Evolutionary conservation across 2,329 filamentous ascomycete species (phyloP).

Genomic region (Exophiala xenobiotica): DNA sequence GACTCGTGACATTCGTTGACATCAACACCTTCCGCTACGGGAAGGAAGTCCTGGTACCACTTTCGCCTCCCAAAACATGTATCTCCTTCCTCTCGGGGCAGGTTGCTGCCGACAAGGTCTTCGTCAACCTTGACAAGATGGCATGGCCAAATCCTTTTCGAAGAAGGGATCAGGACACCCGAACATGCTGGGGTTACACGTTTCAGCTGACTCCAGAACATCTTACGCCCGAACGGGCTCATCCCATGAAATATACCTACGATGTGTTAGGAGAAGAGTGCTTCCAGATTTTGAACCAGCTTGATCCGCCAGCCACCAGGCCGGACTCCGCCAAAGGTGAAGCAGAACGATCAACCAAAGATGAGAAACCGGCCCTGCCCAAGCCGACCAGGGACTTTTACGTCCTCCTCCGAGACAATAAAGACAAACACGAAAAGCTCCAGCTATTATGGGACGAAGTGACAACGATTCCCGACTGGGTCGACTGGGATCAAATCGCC

Average conservation of each 20-base stretch:
- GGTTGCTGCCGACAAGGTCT: not conserved
- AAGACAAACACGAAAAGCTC: slow-evolving; percentile 56
- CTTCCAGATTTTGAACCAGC: slow-evolving; percentile 61
- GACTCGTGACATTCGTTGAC: slow-evolving; percentile 12
- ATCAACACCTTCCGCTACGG: slow-evolving; percentile 8
- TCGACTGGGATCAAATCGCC: slow-evolving; percentile 73
- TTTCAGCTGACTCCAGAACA: slow-evolving; percentile 70
- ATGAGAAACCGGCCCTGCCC: not conserved
- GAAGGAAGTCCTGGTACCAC: not conserved
- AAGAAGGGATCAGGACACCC: slow-evolving; percentile 30
- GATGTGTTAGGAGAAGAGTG: slow-evolving; percentile 68
- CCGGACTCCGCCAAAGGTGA: slow-evolving; percentile 24
- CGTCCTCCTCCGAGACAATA: slow-evolving; percentile 59
- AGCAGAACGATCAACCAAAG: slow-evolving; percentile 14
- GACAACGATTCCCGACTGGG: slow-evolving; percentile 69
- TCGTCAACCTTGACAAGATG: slow-evolving; percentile 22
- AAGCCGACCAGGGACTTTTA: slow-evolving; percentile 60
- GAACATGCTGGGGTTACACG: slow-evolving; percentile 60
- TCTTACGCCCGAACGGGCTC: slow-evolving; percentile 57
- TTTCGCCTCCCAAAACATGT: not conserved
- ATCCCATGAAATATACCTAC: slow-evolving; percentile 63
- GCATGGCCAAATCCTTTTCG: slow-evolving; percentile 35
- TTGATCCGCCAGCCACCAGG: slow-evolving; percentile 48
- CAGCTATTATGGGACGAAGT: slow-evolving; percentile 64
- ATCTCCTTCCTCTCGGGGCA: not conserved